Evolutionary conservation across 2,329 filamentous ascomycete species (phyloP).

Genomic region (Colletotrichum karsti): DNA sequence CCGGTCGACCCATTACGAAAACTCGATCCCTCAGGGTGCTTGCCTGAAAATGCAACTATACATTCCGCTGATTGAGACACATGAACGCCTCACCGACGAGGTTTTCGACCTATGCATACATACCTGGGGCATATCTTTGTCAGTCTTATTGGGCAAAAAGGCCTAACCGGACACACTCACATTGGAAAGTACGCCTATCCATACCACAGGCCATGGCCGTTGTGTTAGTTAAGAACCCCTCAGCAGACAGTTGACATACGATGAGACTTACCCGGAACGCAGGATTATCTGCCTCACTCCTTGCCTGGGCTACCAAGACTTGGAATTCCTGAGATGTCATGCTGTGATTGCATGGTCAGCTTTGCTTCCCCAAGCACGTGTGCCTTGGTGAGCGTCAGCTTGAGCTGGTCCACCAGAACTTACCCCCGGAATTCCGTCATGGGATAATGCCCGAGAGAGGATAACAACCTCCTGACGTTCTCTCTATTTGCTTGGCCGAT

Average conservation of each 20-base stretch:
- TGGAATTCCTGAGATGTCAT: conserved; percentile 68
- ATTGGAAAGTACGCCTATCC: conserved; percentile 68
- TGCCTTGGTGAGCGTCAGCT: neutral
- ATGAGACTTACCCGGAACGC: conserved; percentile 59
- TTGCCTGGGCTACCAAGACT: conserved; percentile 63
- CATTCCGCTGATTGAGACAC: neutral
- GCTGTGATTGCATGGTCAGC: conserved; percentile 44
- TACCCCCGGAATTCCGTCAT: conserved; percentile 60
- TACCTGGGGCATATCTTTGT: conserved; percentile 52
- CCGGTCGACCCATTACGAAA: neutral
- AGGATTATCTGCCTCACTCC: conserved; percentile 60
- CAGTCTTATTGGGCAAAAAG: neutral
- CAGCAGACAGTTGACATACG: neutral
- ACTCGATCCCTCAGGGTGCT: neutral
- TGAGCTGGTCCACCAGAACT: conserved; percentile 28
- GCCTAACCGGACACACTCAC: conserved; percentile 50
- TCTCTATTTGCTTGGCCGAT: conserved; percentile 63
- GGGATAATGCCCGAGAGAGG: conserved; percentile 64
- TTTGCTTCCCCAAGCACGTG: conserved; percentile 8
- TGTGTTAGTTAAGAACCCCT: neutral
- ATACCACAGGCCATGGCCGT: neutral
- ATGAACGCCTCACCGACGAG: conserved; percentile 39
- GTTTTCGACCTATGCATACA: conserved; percentile 70
- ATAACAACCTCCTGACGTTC: conserved; percentile 62
- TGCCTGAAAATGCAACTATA: neutral